A percentile compares a stretch with the other conserved stretches of the same genome.
Conservation (phyloP, 768 basidiomycete species). For the Favolaschia claudopus region DNA sequence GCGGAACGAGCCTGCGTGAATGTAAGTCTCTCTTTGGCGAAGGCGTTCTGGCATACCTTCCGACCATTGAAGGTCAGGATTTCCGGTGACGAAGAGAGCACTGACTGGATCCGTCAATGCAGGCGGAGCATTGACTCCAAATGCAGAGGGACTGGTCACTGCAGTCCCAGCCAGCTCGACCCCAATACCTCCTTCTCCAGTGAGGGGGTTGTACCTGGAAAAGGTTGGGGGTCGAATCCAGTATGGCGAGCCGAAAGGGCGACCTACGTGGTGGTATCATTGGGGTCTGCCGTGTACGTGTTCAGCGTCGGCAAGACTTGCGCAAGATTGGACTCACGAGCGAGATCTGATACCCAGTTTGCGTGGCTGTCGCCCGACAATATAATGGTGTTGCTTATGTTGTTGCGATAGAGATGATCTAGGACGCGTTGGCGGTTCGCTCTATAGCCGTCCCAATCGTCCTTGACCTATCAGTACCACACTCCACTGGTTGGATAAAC, state of each 20-base stretch:
- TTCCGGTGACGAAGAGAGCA: conserved; percentile 43
- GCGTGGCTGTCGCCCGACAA: conserved; percentile 71
- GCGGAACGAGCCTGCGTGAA: too few relatives aligned
- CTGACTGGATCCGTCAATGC: conserved; percentile 48
- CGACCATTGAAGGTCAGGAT: conserved; percentile 65
- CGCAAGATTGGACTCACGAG: conserved; percentile 45
- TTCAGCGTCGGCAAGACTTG: background rate
- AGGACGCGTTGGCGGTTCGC: conserved; percentile 61
- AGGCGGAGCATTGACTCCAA: conserved; percentile 50
- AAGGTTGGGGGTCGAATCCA: background rate
- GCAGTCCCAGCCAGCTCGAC: conserved; percentile 72
- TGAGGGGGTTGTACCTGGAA: conserved; percentile 53
- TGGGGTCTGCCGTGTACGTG: conserved; percentile 44
- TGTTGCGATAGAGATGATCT: conserved; percentile 55
- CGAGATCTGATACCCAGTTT: conserved; percentile 67
- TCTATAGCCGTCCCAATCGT: conserved; percentile 69
- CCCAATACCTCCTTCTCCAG: conserved; percentile 58
- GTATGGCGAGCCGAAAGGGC: background rate
- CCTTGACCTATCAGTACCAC: conserved; percentile 35
- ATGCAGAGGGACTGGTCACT: conserved; percentile 58
- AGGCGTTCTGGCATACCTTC: too few relatives aligned
- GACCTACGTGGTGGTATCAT: conserved; percentile 54
- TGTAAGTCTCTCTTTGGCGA: too few relatives aligned
- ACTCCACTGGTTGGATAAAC: background rate
- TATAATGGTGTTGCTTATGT: conserved; percentile 61